phyloP scores from a whole-genome alignment of 2,329 filamentous ascomycete species.

The Davidsoniella neocaledoniae region DNA sequence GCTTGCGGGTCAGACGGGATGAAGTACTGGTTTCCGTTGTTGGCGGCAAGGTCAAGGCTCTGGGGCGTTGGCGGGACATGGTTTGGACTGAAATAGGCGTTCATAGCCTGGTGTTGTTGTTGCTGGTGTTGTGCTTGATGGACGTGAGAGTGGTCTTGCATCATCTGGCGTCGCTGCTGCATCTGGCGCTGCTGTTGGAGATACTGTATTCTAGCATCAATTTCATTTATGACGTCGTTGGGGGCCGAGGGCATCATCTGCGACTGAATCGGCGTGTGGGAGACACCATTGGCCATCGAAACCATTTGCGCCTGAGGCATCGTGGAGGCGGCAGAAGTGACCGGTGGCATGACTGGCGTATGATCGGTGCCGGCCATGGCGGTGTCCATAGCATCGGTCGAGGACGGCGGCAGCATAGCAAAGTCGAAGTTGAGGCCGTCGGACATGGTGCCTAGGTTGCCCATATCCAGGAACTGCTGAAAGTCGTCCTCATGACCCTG shows the following conservation, averaged over 20 bases:
- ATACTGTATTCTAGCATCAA: conserved; percentile 50
- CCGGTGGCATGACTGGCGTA: conserved; percentile 20
- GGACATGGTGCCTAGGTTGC: conserved; percentile 33
- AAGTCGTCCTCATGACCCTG: conserved; percentile 41
- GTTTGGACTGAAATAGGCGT: conserved; percentile 36
- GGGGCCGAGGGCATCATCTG: conserved; percentile 29
- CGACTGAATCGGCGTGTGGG: conserved; percentile 30
- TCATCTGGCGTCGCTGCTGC: conserved; percentile 40
- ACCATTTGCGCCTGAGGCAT: conserved; percentile 19
- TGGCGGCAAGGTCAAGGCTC: conserved; percentile 58
- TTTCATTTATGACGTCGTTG: conserved; percentile 36
- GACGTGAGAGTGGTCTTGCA: conserved; percentile 34
- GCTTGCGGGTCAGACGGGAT: conserved; percentile 34
- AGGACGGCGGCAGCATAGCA: conserved; percentile 17
- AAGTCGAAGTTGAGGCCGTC: conserved; percentile 45
- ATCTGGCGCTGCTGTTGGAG: conserved; percentile 47
- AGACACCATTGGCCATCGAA: conserved; percentile 29
- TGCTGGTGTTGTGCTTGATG: conserved; percentile 26
- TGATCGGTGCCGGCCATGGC: conserved; percentile 31
- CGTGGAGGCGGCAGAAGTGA: background rate
- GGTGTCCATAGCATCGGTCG: conserved; percentile 29
- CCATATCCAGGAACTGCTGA: conserved; percentile 47
- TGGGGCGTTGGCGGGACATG: conserved; percentile 63
- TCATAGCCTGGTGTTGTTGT: conserved; percentile 15
- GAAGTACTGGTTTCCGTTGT: conserved; percentile 38